A percentile compares a stretch with the other conserved stretches of the same genome.
These are phyloP conservation scores for Apiospora koreana DNA, from an alignment of 2,329 filamentous ascomycete genomes.

Conservation along the genomic window DNA sequence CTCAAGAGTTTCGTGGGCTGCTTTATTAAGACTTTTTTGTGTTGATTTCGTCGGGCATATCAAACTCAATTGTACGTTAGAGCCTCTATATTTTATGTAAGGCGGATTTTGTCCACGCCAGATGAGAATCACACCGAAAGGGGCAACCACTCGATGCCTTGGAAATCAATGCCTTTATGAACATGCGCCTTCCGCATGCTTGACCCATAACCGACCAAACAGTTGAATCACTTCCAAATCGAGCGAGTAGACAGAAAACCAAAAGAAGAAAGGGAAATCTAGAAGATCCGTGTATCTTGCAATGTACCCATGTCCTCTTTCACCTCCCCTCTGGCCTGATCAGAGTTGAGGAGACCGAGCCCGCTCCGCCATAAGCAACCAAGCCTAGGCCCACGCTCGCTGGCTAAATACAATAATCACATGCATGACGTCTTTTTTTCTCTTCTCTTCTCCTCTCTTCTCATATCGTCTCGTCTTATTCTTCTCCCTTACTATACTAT, in stretches of 20 bases:
- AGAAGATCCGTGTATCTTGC: conserved; percentile 7
- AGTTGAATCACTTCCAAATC: neutral
- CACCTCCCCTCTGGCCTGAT: neutral
- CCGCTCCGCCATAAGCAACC: neutral
- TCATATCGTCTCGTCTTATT: too few relatives aligned
- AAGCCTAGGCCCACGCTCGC: too few relatives aligned
- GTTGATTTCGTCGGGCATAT: neutral
- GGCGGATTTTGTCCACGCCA: neutral
- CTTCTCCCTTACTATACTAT: neutral
- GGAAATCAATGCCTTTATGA: neutral
- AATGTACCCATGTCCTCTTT: conserved; percentile 2
- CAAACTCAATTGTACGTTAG: neutral
- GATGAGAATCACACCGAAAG: neutral
- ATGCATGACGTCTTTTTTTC: too few relatives aligned
- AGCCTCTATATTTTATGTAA: neutral
- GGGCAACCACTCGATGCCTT: neutral
- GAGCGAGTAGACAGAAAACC: neutral
- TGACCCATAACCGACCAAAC: neutral
- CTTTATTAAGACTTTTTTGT: neutral
- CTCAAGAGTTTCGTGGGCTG: too few relatives aligned
- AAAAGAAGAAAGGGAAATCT: neutral
- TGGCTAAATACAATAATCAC: too few relatives aligned
- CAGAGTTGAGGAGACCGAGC: neutral
- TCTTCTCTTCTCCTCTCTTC: too few relatives aligned
- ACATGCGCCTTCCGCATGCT: neutral